phyloP scores from a whole-genome alignment of 148 eudicot genomes.

The Beta vulgaris region DNA sequence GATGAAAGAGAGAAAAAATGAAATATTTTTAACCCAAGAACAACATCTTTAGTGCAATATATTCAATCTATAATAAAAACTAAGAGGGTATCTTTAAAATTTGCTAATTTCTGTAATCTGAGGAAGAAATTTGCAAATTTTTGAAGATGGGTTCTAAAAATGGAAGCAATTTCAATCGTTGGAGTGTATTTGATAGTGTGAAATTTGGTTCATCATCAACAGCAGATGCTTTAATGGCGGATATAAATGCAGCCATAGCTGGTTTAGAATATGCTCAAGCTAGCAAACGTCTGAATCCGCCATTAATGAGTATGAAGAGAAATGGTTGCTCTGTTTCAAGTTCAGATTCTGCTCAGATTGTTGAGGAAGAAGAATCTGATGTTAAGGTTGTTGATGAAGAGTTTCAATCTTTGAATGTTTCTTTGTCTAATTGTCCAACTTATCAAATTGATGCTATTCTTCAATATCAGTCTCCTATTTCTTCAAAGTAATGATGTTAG shows the following conservation, averaged over 20 bases:
- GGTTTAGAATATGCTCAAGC: slow-evolving; percentile 58
- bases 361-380: slow-evolving; percentile 66
- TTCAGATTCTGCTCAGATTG: slow-evolving; percentile 36
- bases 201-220: slow-evolving; percentile 43
- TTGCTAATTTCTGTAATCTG: neutral
- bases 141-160: slow-evolving; percentile 51
- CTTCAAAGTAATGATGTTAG: slow-evolving; percentile 38
- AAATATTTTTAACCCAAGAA: too few species aligned
- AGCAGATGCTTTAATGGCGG: slow-evolving; percentile 70
- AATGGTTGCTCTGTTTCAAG: slow-evolving; percentile 28
- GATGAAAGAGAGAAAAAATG: too few species aligned
- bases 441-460: slow-evolving; percentile 61
- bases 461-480: slow-evolving; percentile 65
- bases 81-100: too few species aligned
- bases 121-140: too few species aligned
- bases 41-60: too few species aligned
- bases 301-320: slow-evolving; percentile 32
- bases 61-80: too few species aligned
- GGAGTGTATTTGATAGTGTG: slow-evolving; percentile 70
- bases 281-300: slow-evolving; percentile 33
- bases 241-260: slow-evolving; percentile 65
- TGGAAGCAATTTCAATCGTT: slow-evolving; percentile 23
- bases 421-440: slow-evolving; percentile 81
- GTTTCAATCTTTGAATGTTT: slow-evolving; percentile 56
- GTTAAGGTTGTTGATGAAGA: slow-evolving; percentile 73